These are phyloP conservation scores for Boletus subcaerulescens DNA, from an alignment of 768 basidiomycete species.

Conservation along the genomic window DNA sequence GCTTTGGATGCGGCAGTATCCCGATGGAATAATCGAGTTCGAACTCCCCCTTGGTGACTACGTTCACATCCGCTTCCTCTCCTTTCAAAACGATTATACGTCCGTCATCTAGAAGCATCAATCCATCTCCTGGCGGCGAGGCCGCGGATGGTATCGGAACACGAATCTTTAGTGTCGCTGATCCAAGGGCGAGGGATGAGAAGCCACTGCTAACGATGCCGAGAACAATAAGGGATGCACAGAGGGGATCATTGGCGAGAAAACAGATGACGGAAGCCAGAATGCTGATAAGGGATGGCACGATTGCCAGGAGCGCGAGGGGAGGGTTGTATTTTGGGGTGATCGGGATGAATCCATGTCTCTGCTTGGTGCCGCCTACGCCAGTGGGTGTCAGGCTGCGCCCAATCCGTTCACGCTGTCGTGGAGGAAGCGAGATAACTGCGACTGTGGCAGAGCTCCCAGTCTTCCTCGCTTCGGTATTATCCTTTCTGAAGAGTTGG, in stretches of 20 bases:
- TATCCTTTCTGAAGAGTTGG: slow-evolving; percentile 4
- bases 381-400: neutral
- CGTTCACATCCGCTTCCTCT: slow-evolving; percentile 25
- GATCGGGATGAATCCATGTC: slow-evolving; percentile 5
- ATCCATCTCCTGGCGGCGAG: slow-evolving; percentile 32
- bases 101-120: slow-evolving; percentile 20
- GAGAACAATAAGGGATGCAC: slow-evolving; percentile 29
- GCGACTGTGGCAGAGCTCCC: slow-evolving; percentile 14
- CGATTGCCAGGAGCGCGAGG: slow-evolving; percentile 14
- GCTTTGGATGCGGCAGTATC: neutral
- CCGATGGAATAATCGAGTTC: slow-evolving; percentile 22
- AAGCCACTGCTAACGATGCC: slow-evolving; percentile 32
- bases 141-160: slow-evolving; percentile 20
- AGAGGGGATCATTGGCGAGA: slow-evolving; percentile 22
- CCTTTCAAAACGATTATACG: slow-evolving; percentile 28
- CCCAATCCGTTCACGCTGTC: neutral
- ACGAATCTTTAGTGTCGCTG: slow-evolving; percentile 23
- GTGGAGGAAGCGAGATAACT: slow-evolving; percentile 12
- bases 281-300: slow-evolving; percentile 27
- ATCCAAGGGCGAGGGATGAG: slow-evolving; percentile 28
- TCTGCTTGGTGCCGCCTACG: neutral
- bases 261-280: slow-evolving; percentile 18
- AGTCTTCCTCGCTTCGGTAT: slow-evolving; percentile 8
- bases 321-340: slow-evolving; percentile 3
- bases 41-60: slow-evolving; percentile 33